Evolutionary conservation across 2,329 filamentous ascomycete genomes (phyloP), one percentile per base, ranked within the genome.

Genomic region (Hirsutella thompsonii): DNA sequence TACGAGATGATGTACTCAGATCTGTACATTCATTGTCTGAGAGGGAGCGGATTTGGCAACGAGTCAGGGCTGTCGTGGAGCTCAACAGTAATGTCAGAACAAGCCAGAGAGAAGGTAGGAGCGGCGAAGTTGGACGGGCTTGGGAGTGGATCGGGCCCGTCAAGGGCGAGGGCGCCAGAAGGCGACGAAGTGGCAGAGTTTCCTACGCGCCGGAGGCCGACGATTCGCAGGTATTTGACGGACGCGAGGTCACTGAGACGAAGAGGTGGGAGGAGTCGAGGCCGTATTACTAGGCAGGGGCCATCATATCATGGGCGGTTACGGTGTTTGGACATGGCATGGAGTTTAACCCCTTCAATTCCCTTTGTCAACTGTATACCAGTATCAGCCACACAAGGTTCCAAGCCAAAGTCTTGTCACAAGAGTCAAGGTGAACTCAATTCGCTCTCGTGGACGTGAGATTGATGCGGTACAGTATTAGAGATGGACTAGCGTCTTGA

Each of bases 1-100:
- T 98, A 41, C 74, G 92, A 44, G 92, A 98, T 55, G 90, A 96
- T 55, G 81, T 98, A 3, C 69, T 98, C 32, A 73, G 90, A 18
- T 76, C 82, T 21, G 80, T 94, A 46, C 86, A 95, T 58, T 81
- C 76, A 3, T 71, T 89, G 18, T 70, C 72, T 8, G 76, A 88
- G 51, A 74, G 92, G 30, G 83, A 92, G 55, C 75, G 77, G 42
- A 68, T 98, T 39, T 98, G 93, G 92, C 73, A 79, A 47, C 77
- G 78, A 38, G 92, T 98, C 18, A 75, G 79, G 49, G 76, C 70
- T 39, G 82, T 96, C 40, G 89, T 98, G 1, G 92, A 98, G 62
- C 80, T 81, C 60, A 98, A 98, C 59, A 83, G 85, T 45, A 98
- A 98, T 55, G 83, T 98, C 14, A 75, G 92, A 34, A 85, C 74